Conservation (phyloP, 176 grass and related monocot genomes). For the Oryza nivara region DNA sequence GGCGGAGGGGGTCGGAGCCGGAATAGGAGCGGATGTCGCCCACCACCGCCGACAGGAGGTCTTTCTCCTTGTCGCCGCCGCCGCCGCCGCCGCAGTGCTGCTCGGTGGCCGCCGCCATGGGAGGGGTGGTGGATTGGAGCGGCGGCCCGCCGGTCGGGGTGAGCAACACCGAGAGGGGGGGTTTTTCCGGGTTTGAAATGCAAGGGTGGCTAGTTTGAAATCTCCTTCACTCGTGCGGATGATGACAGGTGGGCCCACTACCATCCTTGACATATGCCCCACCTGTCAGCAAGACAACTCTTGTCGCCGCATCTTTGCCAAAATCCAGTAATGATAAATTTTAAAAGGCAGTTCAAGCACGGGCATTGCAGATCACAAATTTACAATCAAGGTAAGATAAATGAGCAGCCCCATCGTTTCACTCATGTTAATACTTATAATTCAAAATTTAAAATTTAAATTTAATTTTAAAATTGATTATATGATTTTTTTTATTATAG, state of each 20-base stretch:
- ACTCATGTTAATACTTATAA: too few species aligned
- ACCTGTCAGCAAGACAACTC: not conserved
- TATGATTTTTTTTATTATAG: too few species aligned
- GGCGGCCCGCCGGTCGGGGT: not conserved
- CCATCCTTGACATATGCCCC: not conserved
- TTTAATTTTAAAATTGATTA: too few species aligned
- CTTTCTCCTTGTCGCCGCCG: constrained; percentile 35
- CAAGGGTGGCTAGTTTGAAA: not conserved
- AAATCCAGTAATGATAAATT: too few species aligned
- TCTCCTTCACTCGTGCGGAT: not conserved
- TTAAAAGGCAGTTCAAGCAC: too few species aligned
- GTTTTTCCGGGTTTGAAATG: not conserved
- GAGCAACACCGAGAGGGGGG: not conserved
- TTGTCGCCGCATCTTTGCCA: too few species aligned
- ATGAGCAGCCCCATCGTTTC: too few species aligned
- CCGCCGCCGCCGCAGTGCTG: not conserved
- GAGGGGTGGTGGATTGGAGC: not conserved
- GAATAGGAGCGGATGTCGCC: constrained; percentile 66
- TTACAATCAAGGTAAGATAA: too few species aligned
- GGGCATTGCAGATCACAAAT: too few species aligned
- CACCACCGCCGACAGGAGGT: constrained; percentile 69
- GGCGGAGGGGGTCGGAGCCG: constrained; percentile 76
- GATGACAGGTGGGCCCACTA: not conserved
- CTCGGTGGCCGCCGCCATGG: constrained; percentile 58
- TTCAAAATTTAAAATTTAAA: too few species aligned